Base-by-base conservation (phyloP, 176 grass and related monocot species). In the Oropetium thomaeum region DNA sequence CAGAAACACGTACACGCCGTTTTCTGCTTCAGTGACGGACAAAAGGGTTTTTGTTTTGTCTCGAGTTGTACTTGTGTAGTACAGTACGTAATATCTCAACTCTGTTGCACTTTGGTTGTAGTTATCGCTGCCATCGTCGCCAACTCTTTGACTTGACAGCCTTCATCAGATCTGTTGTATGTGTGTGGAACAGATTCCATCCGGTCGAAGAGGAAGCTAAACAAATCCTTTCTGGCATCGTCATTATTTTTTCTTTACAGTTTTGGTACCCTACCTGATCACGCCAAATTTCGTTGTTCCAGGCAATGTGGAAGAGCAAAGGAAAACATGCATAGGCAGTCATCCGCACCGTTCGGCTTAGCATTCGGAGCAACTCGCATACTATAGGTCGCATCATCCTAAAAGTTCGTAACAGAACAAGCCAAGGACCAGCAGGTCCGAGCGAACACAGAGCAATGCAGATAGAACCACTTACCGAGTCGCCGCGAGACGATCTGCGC, bases 401-500 rank as follows among this genome's bases (percentile, higher is more conserved):
- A 40, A 3, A 32, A n/a, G n/a, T n/a, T n/a, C n/a, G n/a, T n/a
- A n/a, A n/a, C n/a, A n/a, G n/a, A n/a, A 45, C 16, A 45, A 47
- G 20, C 48, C 7, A 52, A 74, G 1, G 2, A 47, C 45, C 17
- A 49, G 4, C 11, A 9, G 29, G 3, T 0, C n/a, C n/a, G n/a
- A 40, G 7, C 1, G 26, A 41, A 6, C 7, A 15, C 25, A 11
- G 3, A 22, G 39, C 69, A 85, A 74, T 30, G 61, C 60, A 20
- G n/a, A n/a, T n/a, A n/a, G 65, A 10, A 27, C 33, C 20, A 70
- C 71, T 61, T 14, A 87, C 84, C 84, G 71, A 45, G 65, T 76
- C 78, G 26, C 72, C 74, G 28, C 72, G 55, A 2, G 78, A 87
- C 5, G 82, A 84, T 17, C 65, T 65, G 73, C 39, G 39, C 19